Base-by-base conservation (phyloP, 2,329 filamentous ascomycete genomes). In the Colletotrichum chrysophilum region DNA sequence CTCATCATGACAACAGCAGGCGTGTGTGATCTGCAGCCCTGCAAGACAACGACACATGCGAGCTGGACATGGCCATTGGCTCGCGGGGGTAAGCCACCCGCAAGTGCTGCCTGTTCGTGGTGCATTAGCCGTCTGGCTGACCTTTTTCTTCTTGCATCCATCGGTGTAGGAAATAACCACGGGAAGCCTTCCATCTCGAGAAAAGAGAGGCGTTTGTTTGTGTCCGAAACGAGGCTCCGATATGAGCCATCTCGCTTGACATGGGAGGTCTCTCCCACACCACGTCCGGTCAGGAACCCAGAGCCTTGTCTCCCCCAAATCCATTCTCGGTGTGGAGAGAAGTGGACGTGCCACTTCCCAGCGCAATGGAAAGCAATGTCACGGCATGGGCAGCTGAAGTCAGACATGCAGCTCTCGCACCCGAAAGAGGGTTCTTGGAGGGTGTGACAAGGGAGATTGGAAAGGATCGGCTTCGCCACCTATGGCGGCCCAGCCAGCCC, bases 401-500 rank as follows among this genome's bases (percentile, higher is more conserved):
- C 61, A 66, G 55, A 34, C 28, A 34, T 26, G 13, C 32, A 38
- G 52, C 28, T 52, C 4, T 26, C 18, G 16, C 34, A 61, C 18
- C 26, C 18, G 16, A 52, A 52, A 52, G 43, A 38, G 43, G 10
- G 58, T 36, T 4, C 16, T 13, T 21, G 14, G 24, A 48, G 32
- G 30, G 68, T 66, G 55, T 32, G 32, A 21, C 38, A 68, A 75
- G 62, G 73, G 69, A 72, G n/a, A 30, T 52, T 43, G 26, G 28
- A 24, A 28, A 67, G 62, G 69, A 58, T 64, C 62, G 32, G 24
- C 62, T 72, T 48, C 69, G 73, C 73, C 69, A 72, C 69, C 56
- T 52, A 52, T 52, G 43, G 43, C 43, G 43, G 43, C 43, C 43
- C 43, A 52, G n/a, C 43, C 62, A 56, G 69, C 30, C 62, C 32